phyloP scores from a whole-genome alignment of 2,329 filamentous ascomycete genomes.

The Ophidiomyces ophidiicola region DNA sequence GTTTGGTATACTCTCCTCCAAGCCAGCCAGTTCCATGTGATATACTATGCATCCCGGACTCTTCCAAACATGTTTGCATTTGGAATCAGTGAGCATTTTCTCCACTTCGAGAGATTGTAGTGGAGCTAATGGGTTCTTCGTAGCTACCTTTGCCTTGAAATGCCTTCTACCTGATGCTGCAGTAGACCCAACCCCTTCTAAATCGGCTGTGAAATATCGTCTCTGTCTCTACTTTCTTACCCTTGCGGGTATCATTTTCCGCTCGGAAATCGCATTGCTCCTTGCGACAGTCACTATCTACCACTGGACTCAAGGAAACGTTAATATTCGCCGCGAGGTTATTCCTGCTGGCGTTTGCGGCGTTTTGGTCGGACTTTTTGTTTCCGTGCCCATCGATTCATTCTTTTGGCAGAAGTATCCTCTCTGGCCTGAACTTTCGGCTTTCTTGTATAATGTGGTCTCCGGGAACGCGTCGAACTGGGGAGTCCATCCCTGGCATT shows the following conservation, averaged over 20 bases:
- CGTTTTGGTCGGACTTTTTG: slow-evolving; percentile 50
- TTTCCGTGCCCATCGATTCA: slow-evolving; percentile 69
- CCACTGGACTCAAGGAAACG: slow-evolving; percentile 46
- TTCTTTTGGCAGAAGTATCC: slow-evolving; percentile 77
- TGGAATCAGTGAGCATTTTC: slow-evolving; percentile 53
- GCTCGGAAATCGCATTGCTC: slow-evolving; percentile 75
- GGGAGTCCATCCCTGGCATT: slow-evolving; percentile 76
- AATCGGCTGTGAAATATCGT: slow-evolving; percentile 41
- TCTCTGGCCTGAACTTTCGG: slow-evolving; percentile 81
- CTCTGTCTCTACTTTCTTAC: slow-evolving; percentile 64
- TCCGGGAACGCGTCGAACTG: slow-evolving; percentile 72
- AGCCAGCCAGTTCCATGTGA: slow-evolving; percentile 76
- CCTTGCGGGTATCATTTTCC: slow-evolving; percentile 70
- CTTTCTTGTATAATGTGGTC: slow-evolving; percentile 84
- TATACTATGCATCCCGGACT: slow-evolving; percentile 84
- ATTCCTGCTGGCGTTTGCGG: slow-evolving; percentile 55
- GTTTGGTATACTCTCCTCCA: slow-evolving; percentile 73
- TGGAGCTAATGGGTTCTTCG: background rate
- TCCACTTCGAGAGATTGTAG: background rate
- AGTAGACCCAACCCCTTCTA: slow-evolving; percentile 6
- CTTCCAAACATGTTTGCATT: slow-evolving; percentile 97
- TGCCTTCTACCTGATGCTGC: slow-evolving; percentile 39
- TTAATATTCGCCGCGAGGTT: slow-evolving; percentile 43
- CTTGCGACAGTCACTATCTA: slow-evolving; percentile 56
- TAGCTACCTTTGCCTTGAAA: slow-evolving; percentile 33